A percentile compares a stretch with the other conserved stretches of the same genome.
Evolutionary conservation across 2,329 filamentous ascomycete species (phyloP).

Genomic region (Calonectria montana): DNA sequence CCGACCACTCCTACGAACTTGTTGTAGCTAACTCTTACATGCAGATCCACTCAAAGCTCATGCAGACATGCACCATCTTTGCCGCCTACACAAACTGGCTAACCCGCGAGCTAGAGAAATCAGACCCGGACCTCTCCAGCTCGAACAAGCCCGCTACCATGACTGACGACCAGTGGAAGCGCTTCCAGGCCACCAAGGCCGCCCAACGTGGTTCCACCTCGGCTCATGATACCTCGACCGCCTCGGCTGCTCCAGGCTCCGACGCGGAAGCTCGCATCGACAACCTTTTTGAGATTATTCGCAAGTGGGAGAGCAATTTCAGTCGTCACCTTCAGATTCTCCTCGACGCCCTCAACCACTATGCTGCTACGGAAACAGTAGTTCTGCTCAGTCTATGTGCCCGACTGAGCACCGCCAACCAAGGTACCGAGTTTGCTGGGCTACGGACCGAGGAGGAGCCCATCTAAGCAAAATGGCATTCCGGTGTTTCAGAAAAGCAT

Average conservation of each 20-base stretch:
- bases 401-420: conserved; percentile 82
- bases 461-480: conserved; percentile 21
- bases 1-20: background rate
- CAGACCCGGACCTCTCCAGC: conserved; percentile 81
- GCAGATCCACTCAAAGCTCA: conserved; percentile 96
- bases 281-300: conserved; percentile 87
- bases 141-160: conserved; percentile 69
- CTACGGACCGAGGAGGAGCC: conserved; percentile 68
- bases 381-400: conserved; percentile 91
- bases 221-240: conserved; percentile 47
- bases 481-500: background rate
- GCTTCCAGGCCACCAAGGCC: conserved; percentile 63
- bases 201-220: conserved; percentile 51
- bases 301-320: conserved; percentile 95
- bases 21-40: conserved; percentile 24
- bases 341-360: conserved; percentile 95
- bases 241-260: conserved; percentile 47
- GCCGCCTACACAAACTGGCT: conserved; percentile 90
- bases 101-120: conserved; percentile 83
- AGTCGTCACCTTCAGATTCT: conserved; percentile 91
- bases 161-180: conserved; percentile 70
- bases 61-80: conserved; percentile 96
- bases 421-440: conserved; percentile 75
- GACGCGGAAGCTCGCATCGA: conserved; percentile 65
- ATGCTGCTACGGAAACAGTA: conserved; percentile 96